These are phyloP conservation scores for Saksenaea oblongispora DNA, from an alignment of 371 early-diverging fungal genomes.

Conservation along the genomic window DNA sequence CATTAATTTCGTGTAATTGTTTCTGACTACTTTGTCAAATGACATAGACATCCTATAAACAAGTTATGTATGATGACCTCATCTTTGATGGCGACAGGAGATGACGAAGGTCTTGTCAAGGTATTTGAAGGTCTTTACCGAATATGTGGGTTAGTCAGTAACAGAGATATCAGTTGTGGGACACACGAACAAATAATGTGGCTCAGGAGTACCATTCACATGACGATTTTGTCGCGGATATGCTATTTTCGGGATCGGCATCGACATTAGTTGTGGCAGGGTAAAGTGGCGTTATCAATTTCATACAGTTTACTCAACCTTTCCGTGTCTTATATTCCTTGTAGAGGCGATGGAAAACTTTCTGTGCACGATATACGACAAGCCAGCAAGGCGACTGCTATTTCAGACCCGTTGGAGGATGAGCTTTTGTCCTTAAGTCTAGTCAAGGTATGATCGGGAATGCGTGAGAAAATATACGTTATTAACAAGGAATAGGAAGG, in stretches of 20 bases:
- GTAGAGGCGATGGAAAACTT: slow-evolving; percentile 83
- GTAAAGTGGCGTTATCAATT: slow-evolving; percentile 16
- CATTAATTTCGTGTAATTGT: neutral
- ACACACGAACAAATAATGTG: slow-evolving; percentile 67
- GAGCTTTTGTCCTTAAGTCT: slow-evolving; percentile 80
- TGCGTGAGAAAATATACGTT: neutral
- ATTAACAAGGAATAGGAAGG: slow-evolving; percentile 49
- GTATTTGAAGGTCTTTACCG: slow-evolving; percentile 25
- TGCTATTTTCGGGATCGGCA: slow-evolving; percentile 60
- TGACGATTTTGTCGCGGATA: slow-evolving; percentile 84
- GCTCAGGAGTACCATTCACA: slow-evolving; percentile 73
- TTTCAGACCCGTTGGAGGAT: slow-evolving; percentile 85
- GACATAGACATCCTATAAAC: slow-evolving; percentile 71
- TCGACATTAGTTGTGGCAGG: slow-evolving; percentile 71
- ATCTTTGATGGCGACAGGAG: slow-evolving; percentile 79
- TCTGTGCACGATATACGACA: slow-evolving; percentile 85
- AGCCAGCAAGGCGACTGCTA: slow-evolving; percentile 56
- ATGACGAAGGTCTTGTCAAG: slow-evolving; percentile 85
- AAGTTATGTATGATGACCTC: slow-evolving; percentile 64
- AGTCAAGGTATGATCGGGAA: slow-evolving; percentile 53
- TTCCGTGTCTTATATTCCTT: neutral
- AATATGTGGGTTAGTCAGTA: neutral
- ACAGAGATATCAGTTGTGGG: slow-evolving; percentile 67
- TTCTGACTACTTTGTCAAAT: neutral
- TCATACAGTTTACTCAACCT: neutral